Percentiles rank a stretch among this genome's conserved stretches.
These are phyloP conservation scores for Trypanosoma conorhini DNA, from an alignment of 208 protist species.

Conservation along the genomic window DNA sequence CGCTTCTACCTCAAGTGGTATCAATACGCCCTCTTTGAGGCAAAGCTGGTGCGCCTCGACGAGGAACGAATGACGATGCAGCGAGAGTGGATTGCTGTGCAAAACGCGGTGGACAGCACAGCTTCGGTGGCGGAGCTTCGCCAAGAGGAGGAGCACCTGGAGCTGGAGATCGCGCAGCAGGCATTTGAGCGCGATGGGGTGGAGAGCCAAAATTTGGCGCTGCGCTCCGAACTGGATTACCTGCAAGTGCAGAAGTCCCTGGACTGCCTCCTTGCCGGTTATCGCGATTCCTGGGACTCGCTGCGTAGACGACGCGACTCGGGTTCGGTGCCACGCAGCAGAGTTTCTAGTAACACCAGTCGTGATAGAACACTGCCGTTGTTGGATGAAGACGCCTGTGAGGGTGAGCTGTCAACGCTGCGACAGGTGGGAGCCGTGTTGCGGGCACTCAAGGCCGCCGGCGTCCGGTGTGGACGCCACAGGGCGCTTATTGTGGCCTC, in stretches of 20 bases:
- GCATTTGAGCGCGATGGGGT: conserved; percentile 28
- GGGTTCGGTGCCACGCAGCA: conserved; percentile 1
- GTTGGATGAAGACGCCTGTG: conserved; percentile 11
- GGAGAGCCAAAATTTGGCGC: conserved; percentile 9
- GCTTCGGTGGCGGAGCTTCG: conserved; percentile 35
- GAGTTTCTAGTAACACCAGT: not conserved
- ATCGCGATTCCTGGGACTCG: conserved; percentile 9
- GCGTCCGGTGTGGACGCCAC: conserved; percentile 49
- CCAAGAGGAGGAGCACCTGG: conserved; percentile 32
- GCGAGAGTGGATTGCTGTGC: conserved; percentile 54
- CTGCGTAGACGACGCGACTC: not conserved
- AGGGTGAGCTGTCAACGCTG: conserved; percentile 25
- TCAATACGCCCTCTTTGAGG: conserved; percentile 40
- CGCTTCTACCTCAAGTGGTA: conserved; percentile 60
- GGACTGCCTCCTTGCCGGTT: conserved; percentile 19
- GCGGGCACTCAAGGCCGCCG: conserved; percentile 54
- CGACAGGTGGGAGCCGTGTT: conserved; percentile 40
- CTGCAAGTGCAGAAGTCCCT: conserved; percentile 17
- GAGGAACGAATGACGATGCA: conserved; percentile 60
- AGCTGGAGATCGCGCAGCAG: conserved; percentile 23
- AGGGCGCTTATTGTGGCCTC: conserved; percentile 39
- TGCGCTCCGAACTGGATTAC: conserved; percentile 9
- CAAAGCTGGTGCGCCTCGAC: conserved; percentile 33
- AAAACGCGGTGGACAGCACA: conserved; percentile 35
- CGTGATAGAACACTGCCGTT: not conserved